Evolutionary conservation across 2,329 filamentous ascomycete genomes (phyloP).

Genomic region (Venturia asperata): DNA sequence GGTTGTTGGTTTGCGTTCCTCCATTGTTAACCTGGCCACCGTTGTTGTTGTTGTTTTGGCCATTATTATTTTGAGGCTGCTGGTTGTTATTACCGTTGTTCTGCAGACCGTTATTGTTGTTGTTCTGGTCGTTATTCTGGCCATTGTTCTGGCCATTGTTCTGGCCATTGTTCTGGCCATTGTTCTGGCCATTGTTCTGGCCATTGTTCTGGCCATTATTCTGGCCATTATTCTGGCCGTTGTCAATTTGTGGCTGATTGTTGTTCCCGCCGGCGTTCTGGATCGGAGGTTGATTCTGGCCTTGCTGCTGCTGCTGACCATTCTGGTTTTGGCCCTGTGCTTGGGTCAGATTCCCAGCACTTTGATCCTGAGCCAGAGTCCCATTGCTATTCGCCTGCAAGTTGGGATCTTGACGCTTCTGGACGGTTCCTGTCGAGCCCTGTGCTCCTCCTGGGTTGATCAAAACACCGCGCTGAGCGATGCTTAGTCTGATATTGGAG

Average conservation of each 20-base stretch:
- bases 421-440: slow-evolving; percentile 22
- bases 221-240: neutral
- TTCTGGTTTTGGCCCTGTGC: neutral
- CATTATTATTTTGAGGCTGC: neutral
- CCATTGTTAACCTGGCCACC: slow-evolving; percentile 11
- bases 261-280: no score
- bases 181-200: slow-evolving; percentile 16
- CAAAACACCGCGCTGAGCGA: slow-evolving; percentile 33
- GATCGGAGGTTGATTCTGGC: no score
- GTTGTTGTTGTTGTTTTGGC: slow-evolving; percentile 15
- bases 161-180: slow-evolving; percentile 15
- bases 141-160: slow-evolving; percentile 15
- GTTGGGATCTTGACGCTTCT: slow-evolving; percentile 13
- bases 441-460: slow-evolving; percentile 32
- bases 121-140: slow-evolving; percentile 7
- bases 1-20: slow-evolving; percentile 25
- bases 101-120: slow-evolving; percentile 13
- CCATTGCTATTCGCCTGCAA: slow-evolving; percentile 18
- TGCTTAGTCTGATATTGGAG: slow-evolving; percentile 29
- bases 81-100: slow-evolving; percentile 16
- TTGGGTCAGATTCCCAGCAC: neutral
- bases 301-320: no score
- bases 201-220: slow-evolving; percentile 8
- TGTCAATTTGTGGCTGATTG: neutral
- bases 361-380: slow-evolving; percentile 22